A percentile compares a stretch with the other conserved stretches of the same genome.
Evolutionary conservation across 805 yeast species (phyloP).

Genomic region (Phaffomyces opuntiae): DNA sequence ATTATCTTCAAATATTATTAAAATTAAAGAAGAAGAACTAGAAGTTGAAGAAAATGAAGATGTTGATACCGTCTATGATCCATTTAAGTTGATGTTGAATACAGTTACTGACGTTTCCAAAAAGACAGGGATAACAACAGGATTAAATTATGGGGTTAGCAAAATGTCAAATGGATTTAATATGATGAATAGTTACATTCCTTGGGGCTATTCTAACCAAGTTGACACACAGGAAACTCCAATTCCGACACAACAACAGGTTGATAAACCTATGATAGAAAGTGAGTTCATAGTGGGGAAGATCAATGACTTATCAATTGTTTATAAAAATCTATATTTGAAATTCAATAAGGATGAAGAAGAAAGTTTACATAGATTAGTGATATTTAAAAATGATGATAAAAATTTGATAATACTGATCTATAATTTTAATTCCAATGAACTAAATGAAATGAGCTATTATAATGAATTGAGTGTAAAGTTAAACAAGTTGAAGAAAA

Average conservation of each 20-base stretch:
- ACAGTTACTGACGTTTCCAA: conserved; percentile 20
- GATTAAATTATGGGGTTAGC: conserved; percentile 18
- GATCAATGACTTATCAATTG: conserved; percentile 8
- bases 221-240: not conserved
- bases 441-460: conserved; percentile 10
- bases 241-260: not conserved
- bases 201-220: conserved; percentile 3
- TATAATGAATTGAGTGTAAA: conserved; percentile 9
- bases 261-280: not conserved
- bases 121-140: conserved; percentile 14
- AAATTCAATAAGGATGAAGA: conserved; percentile 7
- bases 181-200: conserved; percentile 9
- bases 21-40: conserved; percentile 17
- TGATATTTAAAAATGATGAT: conserved; percentile 10
- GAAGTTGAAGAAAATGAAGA: conserved; percentile 3
- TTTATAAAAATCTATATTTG: conserved; percentile 18
- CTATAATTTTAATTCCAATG: conserved; percentile 14
- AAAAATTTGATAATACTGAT: conserved; percentile 8
- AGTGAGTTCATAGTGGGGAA: conserved; percentile 14
- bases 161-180: conserved; percentile 7
- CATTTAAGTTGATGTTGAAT: conserved; percentile 19
- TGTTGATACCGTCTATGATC: conserved; percentile 21
- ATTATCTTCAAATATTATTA: conserved; percentile 18
- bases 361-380: conserved; percentile 14
- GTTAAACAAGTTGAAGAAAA: conserved; percentile 5